phyloP scores from a whole-genome alignment of 106 monocot genomes.

The Acanthochlamys bracteata region DNA sequence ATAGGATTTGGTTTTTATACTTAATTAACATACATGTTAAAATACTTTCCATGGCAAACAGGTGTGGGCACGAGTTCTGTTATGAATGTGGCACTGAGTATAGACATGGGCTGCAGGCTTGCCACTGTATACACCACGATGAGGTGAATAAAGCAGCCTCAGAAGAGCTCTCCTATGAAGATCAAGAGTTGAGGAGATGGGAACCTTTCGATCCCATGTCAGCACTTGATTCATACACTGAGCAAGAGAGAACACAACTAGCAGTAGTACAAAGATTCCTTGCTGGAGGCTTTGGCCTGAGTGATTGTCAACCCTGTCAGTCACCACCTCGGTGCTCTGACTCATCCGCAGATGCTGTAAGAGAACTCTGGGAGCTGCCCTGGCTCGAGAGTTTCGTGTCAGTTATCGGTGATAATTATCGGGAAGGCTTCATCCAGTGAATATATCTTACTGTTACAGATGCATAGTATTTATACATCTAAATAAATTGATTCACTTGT shows the following conservation, averaged over 20 bases:
- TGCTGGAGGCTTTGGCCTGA: slow-evolving; percentile 53
- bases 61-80: slow-evolving; percentile 77
- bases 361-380: slow-evolving; percentile 89
- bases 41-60: slow-evolving; percentile 9
- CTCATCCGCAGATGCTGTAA: slow-evolving; percentile 78
- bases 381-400: slow-evolving; percentile 98
- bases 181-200: slow-evolving; percentile 64
- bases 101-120: slow-evolving; percentile 34
- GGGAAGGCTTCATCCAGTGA: slow-evolving; percentile 62
- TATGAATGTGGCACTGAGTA: slow-evolving; percentile 59
- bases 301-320: slow-evolving; percentile 37
- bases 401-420: slow-evolving; percentile 73
- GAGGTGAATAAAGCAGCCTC: slow-evolving; percentile 10
- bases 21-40: not conserved
- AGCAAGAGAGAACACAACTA: slow-evolving; percentile 82
- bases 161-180: slow-evolving; percentile 18
- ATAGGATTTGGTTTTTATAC: not conserved
- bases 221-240: slow-evolving; percentile 55
- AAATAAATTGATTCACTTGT: not conserved
- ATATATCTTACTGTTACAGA: not conserved
- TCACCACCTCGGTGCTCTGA: slow-evolving; percentile 71
- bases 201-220: slow-evolving; percentile 50
- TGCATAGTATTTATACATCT: not conserved
- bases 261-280: slow-evolving; percentile 87
- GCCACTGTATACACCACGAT: slow-evolving; percentile 36